Evolutionary conservation across 495 filamentous ascomycete species (phyloP).

Genomic region (Thermothielavioides terrestris): DNA sequence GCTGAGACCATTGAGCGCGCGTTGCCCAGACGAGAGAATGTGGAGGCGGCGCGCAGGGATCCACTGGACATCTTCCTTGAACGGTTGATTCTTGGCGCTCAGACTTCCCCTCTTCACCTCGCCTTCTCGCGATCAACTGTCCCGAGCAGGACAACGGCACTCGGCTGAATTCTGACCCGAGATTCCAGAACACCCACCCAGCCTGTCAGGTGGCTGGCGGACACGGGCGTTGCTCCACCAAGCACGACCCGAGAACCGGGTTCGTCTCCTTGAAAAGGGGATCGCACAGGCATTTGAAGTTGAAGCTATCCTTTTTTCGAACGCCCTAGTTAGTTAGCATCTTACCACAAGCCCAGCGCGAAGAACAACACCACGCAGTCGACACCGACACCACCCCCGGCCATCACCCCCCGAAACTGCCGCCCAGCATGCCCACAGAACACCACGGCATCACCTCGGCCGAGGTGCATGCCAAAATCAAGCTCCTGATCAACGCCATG

Average conservation of each 20-base stretch:
- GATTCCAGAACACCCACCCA: neutral
- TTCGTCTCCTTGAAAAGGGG: neutral
- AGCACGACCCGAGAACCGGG: neutral
- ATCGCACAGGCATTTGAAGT: no score
- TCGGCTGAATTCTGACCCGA: neutral
- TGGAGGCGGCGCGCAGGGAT: neutral
- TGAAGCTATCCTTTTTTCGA: neutral
- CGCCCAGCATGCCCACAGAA: constrained; percentile 30
- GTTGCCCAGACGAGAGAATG: neutral
- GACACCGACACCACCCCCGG: neutral
- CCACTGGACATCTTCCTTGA: neutral
- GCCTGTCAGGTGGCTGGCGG: neutral
- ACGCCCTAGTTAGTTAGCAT: no score
- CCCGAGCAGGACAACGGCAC: neutral
- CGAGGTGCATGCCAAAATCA: constrained; percentile 48
- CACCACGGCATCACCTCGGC: constrained; percentile 31
- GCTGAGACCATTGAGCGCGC: neutral
- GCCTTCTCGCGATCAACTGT: neutral
- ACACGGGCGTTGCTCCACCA: neutral
- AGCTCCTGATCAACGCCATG: constrained; percentile 55
- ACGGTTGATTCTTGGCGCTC: neutral
- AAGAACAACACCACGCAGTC: neutral
- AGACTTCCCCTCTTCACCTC: neutral
- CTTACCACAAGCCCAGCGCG: no score
- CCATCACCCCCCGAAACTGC: no score